Evolutionary conservation across 768 basidiomycete species (phyloP).

Genomic region (Podaxis sp.): DNA sequence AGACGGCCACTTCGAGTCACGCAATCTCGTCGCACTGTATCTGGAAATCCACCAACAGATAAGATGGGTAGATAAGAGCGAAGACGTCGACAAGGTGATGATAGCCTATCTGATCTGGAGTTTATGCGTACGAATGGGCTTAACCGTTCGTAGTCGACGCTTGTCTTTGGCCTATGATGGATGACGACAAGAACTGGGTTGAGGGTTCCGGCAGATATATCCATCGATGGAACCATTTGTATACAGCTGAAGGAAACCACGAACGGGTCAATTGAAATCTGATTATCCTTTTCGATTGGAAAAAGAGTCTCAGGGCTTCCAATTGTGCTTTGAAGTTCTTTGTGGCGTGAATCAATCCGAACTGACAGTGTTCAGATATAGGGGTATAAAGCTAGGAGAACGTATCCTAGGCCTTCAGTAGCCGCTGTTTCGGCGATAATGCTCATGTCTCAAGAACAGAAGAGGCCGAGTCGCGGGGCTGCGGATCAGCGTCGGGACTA

Average conservation of each 20-base stretch:
- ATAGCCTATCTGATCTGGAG: not conserved
- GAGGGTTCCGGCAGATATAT: slow-evolving; percentile 2
- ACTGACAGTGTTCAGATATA: not conserved
- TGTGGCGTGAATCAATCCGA: slow-evolving; percentile 2
- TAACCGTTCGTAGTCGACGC: not conserved
- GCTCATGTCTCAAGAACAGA: slow-evolving; percentile 4
- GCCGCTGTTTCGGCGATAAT: slow-evolving; percentile 1
- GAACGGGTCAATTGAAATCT: not conserved
- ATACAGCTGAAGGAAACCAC: not conserved
- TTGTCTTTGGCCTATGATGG: not conserved
- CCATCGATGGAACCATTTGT: slow-evolving; percentile 7
- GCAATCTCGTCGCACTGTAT: not conserved
- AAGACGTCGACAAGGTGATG: slow-evolving; percentile 2
- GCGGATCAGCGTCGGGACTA: not conserved
- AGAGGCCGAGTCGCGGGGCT: not conserved
- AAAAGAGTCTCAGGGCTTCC: not conserved
- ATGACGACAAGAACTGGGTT: slow-evolving; percentile 3
- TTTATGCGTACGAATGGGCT: not conserved
- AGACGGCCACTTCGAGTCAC: not conserved
- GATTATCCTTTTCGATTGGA: not conserved
- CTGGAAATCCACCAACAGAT: not conserved
- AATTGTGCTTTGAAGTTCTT: not conserved
- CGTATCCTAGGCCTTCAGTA: not conserved
- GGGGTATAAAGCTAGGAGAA: not conserved
- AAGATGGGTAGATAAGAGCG: slow-evolving; percentile 9